Evolutionary conservation across 2,329 filamentous ascomycete genomes (phyloP).

Genomic region (Ceratocystis diversiconidia): DNA sequence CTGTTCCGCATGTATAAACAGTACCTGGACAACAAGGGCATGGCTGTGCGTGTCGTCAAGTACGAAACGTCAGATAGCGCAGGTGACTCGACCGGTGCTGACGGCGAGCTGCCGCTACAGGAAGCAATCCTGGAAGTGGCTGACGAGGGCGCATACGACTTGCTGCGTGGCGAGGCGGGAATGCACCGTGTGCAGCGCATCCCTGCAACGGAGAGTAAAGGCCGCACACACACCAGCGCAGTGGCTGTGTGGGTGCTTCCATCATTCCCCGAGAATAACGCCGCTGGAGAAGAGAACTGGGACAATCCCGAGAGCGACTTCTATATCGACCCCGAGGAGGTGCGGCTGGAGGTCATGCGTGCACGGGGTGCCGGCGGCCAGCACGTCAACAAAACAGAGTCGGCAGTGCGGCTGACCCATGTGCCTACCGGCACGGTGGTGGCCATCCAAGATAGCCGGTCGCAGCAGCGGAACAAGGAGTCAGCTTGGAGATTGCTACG

Average conservation of each 20-base stretch:
- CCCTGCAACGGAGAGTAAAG: constrained; percentile 78
- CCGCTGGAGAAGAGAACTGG: constrained; percentile 42
- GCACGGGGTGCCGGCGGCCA: constrained; percentile 86
- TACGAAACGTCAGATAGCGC: constrained; percentile 59
- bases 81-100: constrained; percentile 36
- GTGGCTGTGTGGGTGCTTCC: constrained; percentile 87
- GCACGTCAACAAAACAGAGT: constrained; percentile 98
- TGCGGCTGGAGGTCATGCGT: constrained; percentile 76
- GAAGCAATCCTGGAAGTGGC: constrained; percentile 82
- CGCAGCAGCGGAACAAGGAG: constrained; percentile 77
- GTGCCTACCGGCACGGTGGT: constrained; percentile 74
- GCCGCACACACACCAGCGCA: constrained; percentile 84
- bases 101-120: constrained; percentile 55
- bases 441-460: constrained; percentile 82
- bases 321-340: constrained; percentile 73
- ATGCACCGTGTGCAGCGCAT: constrained; percentile 93
- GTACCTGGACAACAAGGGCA: constrained; percentile 56
- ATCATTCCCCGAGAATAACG: constrained; percentile 48
- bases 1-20: constrained; percentile 79
- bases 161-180: constrained; percentile 74
- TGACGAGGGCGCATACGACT: constrained; percentile 61
- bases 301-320: constrained; percentile 84
- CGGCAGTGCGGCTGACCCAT: constrained; percentile 84
- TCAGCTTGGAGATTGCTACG: constrained; percentile 76
- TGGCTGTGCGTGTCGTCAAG: constrained; percentile 57